Evolutionary conservation across 768 basidiomycete species (phyloP), one percentile per base, ranked within the genome.

Genomic region (Boletellus sp.): DNA sequence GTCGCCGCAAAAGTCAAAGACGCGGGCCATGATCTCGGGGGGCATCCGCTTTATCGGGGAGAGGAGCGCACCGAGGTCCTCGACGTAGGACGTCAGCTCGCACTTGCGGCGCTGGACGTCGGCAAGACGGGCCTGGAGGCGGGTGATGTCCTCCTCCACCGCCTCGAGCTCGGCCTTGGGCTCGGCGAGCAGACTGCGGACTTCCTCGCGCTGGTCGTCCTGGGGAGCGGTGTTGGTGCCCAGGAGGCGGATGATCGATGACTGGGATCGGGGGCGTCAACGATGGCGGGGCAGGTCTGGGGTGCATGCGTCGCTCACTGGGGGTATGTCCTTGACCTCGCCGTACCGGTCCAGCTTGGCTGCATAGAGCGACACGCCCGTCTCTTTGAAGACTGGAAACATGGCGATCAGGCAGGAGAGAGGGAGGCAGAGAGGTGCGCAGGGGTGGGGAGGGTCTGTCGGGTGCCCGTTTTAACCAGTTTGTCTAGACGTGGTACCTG

Each of bases 1-100:
- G 37, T 66, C 65, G 2, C 63, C 63, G 13, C 65, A 66, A 56
- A 67, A 67, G 48, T 66, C 65, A 28, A 66, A 66, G 5, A 66
- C 57, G 40, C 65, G 62, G 38, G 63, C 56, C 57, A 66, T 65
- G 57, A 66, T 66, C 55, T 66, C 65, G 20, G 66, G 65, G 12
- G 65, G 65, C 63, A 66, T 65, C 41, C 64, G 64, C 20, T 53
- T 65, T 51, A 66, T 66, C 42, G 65, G 65, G 17, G 65, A 65
- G 22, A 66, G 60, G 49, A 67, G 61, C n/a, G 65, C 65, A 47
- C 56, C 63, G 43, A 66, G 65, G 53, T 66, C 65, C 51, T 67
- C 65, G 46, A 66, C 61, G 48, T 66, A 67, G 24, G 60, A 60
- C 13, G 53, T 44, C 26, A 66, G 54, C 37, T 66, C 65, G 42